phyloP scores from a whole-genome alignment of 495 filamentous ascomycete genomes.

The Penicillium angulare region DNA sequence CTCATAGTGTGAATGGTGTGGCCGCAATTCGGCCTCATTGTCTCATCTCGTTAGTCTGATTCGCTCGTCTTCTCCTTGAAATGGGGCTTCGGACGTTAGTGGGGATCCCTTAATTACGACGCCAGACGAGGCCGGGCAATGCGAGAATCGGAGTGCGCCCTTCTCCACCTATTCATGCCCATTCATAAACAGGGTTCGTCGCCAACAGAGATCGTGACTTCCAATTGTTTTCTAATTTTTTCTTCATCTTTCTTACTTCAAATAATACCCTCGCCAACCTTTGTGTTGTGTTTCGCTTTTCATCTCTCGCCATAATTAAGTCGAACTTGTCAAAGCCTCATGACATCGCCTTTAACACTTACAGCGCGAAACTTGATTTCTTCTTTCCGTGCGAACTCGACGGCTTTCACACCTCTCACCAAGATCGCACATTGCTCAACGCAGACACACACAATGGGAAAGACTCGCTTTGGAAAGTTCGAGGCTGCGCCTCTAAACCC shows the following conservation, averaged over 20 bases:
- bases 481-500: conserved; percentile 3
- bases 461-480: not conserved
- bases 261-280: not conserved
- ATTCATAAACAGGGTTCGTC: too few relatives aligned
- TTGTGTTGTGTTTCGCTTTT: too few relatives aligned
- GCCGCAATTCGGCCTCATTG: not conserved
- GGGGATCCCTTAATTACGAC: not conserved
- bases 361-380: not conserved
- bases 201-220: too few relatives aligned
- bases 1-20: too few relatives aligned
- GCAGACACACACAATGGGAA: not conserved
- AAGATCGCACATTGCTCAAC: not conserved
- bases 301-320: not conserved
- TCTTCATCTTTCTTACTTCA: not conserved
- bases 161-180: too few relatives aligned
- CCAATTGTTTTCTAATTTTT: not conserved
- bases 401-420: not conserved
- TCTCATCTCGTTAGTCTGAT: not conserved
- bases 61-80: not conserved
- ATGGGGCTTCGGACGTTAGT: too few relatives aligned
- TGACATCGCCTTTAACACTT: not conserved
- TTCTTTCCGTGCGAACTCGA: not conserved
- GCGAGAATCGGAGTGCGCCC: conserved; percentile 3
- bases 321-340: not conserved
- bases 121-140: not conserved